phyloP scores from a whole-genome alignment of 2,329 filamentous ascomycete genomes.

The Elsinoe arachidis region DNA sequence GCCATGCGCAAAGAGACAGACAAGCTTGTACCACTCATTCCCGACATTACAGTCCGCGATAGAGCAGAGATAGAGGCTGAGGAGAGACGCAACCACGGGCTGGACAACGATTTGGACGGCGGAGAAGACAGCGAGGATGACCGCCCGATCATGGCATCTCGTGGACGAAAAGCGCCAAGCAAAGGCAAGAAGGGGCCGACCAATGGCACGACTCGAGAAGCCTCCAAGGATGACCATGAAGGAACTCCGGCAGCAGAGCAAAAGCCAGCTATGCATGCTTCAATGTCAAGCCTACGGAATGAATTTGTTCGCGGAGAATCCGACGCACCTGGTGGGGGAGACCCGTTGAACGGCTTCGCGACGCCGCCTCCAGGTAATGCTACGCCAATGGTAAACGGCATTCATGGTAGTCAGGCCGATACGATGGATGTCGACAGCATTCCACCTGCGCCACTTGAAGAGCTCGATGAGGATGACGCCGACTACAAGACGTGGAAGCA shows the following conservation, averaged over 20 bases:
- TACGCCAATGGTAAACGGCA: constrained; percentile 60
- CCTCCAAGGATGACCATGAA: constrained; percentile 64
- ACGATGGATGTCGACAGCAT: constrained; percentile 80
- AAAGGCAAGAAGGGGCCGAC: constrained; percentile 60
- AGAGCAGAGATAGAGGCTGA: constrained; percentile 78
- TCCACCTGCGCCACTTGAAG: constrained; percentile 60
- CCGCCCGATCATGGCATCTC: constrained; percentile 95
- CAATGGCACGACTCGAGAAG: constrained; percentile 53
- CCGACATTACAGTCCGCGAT: constrained; percentile 81
- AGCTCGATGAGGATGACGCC: constrained; percentile 73
- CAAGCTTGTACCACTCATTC: constrained; percentile 89
- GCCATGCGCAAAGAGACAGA: constrained; percentile 97
- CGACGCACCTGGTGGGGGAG: constrained; percentile 58
- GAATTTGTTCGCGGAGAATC: constrained; percentile 57
- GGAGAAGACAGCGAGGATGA: constrained; percentile 85
- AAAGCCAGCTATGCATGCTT: constrained; percentile 52
- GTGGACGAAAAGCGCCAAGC: constrained; percentile 78
- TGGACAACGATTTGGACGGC: constrained; percentile 72
- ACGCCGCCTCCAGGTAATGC: constrained; percentile 70
- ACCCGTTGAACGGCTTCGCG: constrained; percentile 71
- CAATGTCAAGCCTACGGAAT: constrained; percentile 43
- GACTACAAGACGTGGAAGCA: constrained; percentile 99
- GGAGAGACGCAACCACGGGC: constrained; percentile 67
- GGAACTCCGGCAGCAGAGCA: constrained; percentile 67
- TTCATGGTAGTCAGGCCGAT: constrained; percentile 63